These are phyloP conservation scores for Porcisia hertigi DNA, from an alignment of 208 protist genomes.

Conservation along the genomic window DNA sequence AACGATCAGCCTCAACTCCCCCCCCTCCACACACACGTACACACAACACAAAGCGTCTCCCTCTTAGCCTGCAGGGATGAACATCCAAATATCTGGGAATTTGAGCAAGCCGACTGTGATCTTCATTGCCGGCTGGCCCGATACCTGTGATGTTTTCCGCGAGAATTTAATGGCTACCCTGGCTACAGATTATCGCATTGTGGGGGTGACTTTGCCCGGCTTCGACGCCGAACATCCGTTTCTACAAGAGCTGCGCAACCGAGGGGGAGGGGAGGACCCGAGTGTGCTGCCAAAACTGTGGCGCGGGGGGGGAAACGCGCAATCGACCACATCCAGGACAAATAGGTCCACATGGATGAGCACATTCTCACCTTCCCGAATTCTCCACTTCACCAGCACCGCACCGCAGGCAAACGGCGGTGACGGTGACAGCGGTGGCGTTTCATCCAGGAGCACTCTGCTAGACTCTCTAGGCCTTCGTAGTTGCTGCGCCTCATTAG, in stretches of 20 bases:
- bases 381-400: background rate
- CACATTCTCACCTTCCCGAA: slow-evolving; percentile 4
- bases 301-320: background rate
- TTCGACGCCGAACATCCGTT: slow-evolving; percentile 55
- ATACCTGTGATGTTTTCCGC: slow-evolving; percentile 78
- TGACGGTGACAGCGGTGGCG: no score
- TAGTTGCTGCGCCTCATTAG: slow-evolving; percentile 2
- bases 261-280: background rate
- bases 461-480: slow-evolving; percentile 8
- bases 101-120: slow-evolving; percentile 61
- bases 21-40: background rate
- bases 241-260: slow-evolving; percentile 27
- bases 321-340: background rate
- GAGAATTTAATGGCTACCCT: slow-evolving; percentile 65
- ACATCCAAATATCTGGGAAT: slow-evolving; percentile 81
- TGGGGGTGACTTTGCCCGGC: slow-evolving; percentile 70
- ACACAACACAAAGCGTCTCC: no score
- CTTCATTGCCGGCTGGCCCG: slow-evolving; percentile 75
- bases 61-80: slow-evolving; percentile 36
- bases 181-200: slow-evolving; percentile 56
- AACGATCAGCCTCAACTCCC: no score
- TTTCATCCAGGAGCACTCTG: slow-evolving; percentile 1
- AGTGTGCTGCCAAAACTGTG: background rate
- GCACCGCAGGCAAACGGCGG: background rate
- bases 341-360: background rate